phyloP scores from a whole-genome alignment of 441 rosid species.

The Pelargonium australe region DNA sequence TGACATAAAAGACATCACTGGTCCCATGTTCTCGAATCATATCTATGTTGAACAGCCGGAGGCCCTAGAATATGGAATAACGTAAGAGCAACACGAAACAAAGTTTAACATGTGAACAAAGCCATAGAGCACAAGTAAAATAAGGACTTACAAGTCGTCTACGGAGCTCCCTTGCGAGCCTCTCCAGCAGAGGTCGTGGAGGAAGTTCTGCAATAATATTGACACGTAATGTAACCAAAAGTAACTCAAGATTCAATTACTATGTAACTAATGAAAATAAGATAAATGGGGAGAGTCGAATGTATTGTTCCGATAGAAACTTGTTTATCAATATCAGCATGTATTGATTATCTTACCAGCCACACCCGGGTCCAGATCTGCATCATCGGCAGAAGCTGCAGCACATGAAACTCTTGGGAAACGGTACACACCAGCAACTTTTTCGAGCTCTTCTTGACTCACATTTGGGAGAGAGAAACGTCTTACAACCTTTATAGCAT shows the following conservation, averaged over 20 bases:
- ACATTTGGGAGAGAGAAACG: constrained; percentile 63
- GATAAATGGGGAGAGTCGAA: too few relatives aligned
- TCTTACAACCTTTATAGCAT: constrained; percentile 51
- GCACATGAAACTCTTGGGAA: constrained; percentile 91
- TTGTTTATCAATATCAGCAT: background rate
- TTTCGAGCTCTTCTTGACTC: constrained; percentile 43
- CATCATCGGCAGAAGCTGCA: constrained; percentile 83
- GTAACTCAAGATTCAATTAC: too few relatives aligned
- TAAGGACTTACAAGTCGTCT: constrained; percentile 54
- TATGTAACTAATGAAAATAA: too few relatives aligned
- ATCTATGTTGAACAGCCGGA: constrained; percentile 54
- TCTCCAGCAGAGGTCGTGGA: constrained; percentile 76
- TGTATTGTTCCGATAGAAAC: too few relatives aligned
- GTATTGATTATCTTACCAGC: background rate
- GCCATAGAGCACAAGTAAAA: background rate
- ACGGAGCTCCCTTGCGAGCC: constrained; percentile 69
- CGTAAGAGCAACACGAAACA: background rate
- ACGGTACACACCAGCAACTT: constrained; percentile 55
- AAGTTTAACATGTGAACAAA: background rate
- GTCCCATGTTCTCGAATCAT: constrained; percentile 63
- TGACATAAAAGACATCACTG: constrained; percentile 49
- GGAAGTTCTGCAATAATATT: constrained; percentile 61
- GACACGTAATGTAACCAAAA: background rate
- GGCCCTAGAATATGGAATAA: constrained; percentile 32
- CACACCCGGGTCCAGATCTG: constrained; percentile 64